Evolutionary conservation across 768 basidiomycete species (phyloP), one percentile per base, ranked within the genome.

Genomic region (Lactifluus pinguis): DNA sequence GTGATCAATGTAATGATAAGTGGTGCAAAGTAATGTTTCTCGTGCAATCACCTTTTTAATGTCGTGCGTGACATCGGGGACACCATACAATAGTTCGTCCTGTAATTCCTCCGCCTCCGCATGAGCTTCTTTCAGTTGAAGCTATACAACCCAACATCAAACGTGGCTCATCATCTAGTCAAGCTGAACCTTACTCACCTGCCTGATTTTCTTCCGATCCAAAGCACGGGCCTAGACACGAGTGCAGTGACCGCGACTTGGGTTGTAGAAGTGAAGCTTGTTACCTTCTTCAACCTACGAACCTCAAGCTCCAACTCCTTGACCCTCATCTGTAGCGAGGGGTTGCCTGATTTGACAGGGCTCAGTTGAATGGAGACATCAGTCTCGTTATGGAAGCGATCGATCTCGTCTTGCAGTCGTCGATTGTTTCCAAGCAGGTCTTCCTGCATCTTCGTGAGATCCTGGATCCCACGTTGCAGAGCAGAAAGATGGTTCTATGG

Each of bases 21-120:
- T 32, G n/a, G 11, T 6, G 14, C 30, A 19, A n/a, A 21, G 15
- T 42, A 57, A 2, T 3, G 9, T 2, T 34, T 7, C 25, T 25
- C 39, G 25, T 30, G 15, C 29, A 59, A 65, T 36, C 39, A 76
- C 79, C 69, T 79, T 79, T 60, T 75, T 71, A 77, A 80, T 77
- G 15, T 69, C 63, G 61, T 74, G 52, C 2, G 68, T 67, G 21
- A 72, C 55, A 56, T 79, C 78, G 2, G 68, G 72, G 9, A 69
- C 65, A 19, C 69, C 71, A n/a, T 67, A 60, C 11, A 71, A 67
- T 14, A 49, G 62, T 48, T 68, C 65, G 3, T 72, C 70, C 34
- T 69, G 62, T 21, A 79, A 69, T 30, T 76, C 77, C 11, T 73
- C 63, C 5, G 74, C 74, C 59, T 80, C 77, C 21, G 57, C 66